phyloP scores from a whole-genome alignment of 257 asterid genomes.

The Sherardia arvensis region DNA sequence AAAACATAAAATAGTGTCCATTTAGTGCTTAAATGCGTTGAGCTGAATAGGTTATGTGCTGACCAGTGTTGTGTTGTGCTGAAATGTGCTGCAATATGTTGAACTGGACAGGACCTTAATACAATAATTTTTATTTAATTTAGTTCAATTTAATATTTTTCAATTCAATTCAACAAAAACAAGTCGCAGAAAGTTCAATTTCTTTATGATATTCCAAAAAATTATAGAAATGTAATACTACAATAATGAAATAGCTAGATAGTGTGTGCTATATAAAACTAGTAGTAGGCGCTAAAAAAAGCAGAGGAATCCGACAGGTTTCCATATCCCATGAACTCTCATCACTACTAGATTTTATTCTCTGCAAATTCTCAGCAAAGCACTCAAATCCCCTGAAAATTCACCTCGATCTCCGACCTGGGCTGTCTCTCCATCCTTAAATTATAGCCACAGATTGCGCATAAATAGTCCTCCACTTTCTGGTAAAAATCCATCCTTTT shows the following conservation, averaged over 20 bases:
- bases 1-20: too few relatives aligned
- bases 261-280: neutral
- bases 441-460: conserved; percentile 31
- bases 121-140: too few relatives aligned
- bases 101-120: too few relatives aligned
- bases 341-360: conserved; percentile 24
- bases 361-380: conserved; percentile 23
- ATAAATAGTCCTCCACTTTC: conserved; percentile 29
- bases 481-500: conserved; percentile 17
- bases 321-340: conserved; percentile 26
- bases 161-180: too few relatives aligned
- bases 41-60: too few relatives aligned
- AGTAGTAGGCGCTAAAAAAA: neutral
- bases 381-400: conserved; percentile 19
- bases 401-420: conserved; percentile 22
- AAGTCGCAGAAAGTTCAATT: too few relatives aligned
- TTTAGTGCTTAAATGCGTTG: too few relatives aligned
- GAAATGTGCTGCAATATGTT: too few relatives aligned
- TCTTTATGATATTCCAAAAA: neutral
- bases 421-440: conserved; percentile 27
- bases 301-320: conserved; percentile 33
- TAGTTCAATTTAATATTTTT: too few relatives aligned
- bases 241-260: too few relatives aligned
- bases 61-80: too few relatives aligned
- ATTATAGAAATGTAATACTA: neutral